Conservation (phyloP, 768 basidiomycete species). For the Phylloporus sp. region DNA sequence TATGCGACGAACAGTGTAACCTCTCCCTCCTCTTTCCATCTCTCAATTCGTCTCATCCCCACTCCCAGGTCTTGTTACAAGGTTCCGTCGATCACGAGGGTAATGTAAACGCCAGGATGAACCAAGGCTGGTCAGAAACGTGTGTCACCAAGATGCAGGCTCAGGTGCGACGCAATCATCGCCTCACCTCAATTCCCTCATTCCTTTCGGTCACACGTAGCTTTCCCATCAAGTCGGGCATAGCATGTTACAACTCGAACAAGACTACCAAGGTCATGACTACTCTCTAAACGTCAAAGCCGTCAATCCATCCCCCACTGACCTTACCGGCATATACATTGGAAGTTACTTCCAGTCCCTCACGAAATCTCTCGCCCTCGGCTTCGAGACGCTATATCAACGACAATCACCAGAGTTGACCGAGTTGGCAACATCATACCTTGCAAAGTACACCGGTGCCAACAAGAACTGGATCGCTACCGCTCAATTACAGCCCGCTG, state of each 20-base stretch:
- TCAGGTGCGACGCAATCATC: constrained; percentile 59
- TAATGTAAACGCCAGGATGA: constrained; percentile 80
- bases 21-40: not conserved
- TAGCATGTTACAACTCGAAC: constrained; percentile 91
- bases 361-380: constrained; percentile 84
- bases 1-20: constrained; percentile 79
- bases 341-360: constrained; percentile 91
- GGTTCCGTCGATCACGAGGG: constrained; percentile 94
- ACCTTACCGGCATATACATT: constrained; percentile 87
- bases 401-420: constrained; percentile 65
- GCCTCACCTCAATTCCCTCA: not conserved
- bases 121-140: constrained; percentile 78
- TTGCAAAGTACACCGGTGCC: constrained; percentile 70
- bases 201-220: constrained; percentile 36
- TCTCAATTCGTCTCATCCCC: constrained; percentile 21
- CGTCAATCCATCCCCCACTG: constrained; percentile 84
- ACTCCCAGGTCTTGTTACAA: constrained; percentile 78
- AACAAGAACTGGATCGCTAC: constrained; percentile 91
- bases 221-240: constrained; percentile 72
- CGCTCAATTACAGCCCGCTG: constrained; percentile 76
- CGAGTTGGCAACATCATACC: constrained; percentile 70
- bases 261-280: constrained; percentile 87
- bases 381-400: constrained; percentile 81
- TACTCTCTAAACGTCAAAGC: constrained; percentile 83
- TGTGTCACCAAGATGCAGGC: constrained; percentile 83